Conservation (phyloP, 805 yeast species). For the Wickerhamiella kurtzmanii region DNA sequence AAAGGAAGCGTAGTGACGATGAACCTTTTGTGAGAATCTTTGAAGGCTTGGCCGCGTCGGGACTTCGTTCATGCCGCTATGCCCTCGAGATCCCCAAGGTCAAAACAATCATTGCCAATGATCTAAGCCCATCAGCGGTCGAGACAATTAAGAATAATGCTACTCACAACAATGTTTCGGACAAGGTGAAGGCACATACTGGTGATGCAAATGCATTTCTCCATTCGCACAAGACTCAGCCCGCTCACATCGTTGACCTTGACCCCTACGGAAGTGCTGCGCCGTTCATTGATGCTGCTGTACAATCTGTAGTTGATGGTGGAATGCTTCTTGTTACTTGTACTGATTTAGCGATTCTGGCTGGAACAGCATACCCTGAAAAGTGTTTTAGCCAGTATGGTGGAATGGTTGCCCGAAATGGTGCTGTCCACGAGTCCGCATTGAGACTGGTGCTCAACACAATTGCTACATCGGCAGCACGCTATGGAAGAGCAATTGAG, state of each 20-base stretch:
- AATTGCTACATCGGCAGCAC: slow-evolving; percentile 74
- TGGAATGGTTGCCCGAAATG: slow-evolving; percentile 75
- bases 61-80: slow-evolving; percentile 83
- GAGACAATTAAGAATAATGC: slow-evolving; percentile 62
- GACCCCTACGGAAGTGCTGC: slow-evolving; percentile 98
- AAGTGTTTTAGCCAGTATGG: slow-evolving; percentile 93
- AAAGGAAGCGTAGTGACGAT: slow-evolving; percentile 12
- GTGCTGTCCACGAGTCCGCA: slow-evolving; percentile 88
- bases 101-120: slow-evolving; percentile 72
- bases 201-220: slow-evolving; percentile 88
- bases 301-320: slow-evolving; percentile 68
- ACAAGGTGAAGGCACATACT: slow-evolving; percentile 49
- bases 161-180: slow-evolving; percentile 45
- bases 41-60: slow-evolving; percentile 92
- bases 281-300: slow-evolving; percentile 86
- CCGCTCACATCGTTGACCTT: slow-evolving; percentile 76
- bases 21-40: slow-evolving; percentile 50
- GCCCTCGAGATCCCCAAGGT: slow-evolving; percentile 80
- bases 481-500: slow-evolving; percentile 73
- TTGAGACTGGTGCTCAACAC: slow-evolving; percentile 66
- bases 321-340: slow-evolving; percentile 86
- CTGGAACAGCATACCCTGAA: slow-evolving; percentile 93
- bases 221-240: slow-evolving; percentile 32
- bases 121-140: slow-evolving; percentile 75
- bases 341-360: slow-evolving; percentile 89